Base-by-base conservation (phyloP, 179 eudicot genomes). In the Monotropa hypopitys region DNA sequence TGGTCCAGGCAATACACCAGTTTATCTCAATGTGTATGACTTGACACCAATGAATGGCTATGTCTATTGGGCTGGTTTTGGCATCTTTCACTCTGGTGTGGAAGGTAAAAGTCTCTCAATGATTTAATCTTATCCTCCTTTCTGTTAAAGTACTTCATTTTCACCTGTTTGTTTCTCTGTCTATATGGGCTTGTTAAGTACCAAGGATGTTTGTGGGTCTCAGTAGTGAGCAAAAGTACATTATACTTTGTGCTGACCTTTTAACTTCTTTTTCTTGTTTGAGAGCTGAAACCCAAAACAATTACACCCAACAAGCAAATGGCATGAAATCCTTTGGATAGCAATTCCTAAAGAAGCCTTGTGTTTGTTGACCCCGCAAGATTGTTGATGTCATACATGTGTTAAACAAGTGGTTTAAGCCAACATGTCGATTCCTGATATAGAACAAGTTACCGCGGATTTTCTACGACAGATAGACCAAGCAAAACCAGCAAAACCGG, bases 81-180 rank as follows among this genome's bases (percentile, higher is more conserved):
- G 98, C 54, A 94, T 92, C 68, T 94, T 94, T 85, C 98, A 94
- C 82, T 92, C 98, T 65, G 97, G 98, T 47, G 98, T 94, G 21
- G 97, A 94, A 94, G 97, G 98, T 92, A 61, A 87, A 45, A 45
- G 15, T 40, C 42, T 9, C 47, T 70, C 75, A 12, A n/a, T n/a
- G n/a, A 77, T 77, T 56, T 77, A 28, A 76, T 20, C 74, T 73
- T 10, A 32, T 73, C 26, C 57, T 26, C 71, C 50, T 12, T 62
- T 46, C 28, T 56, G 10, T 30, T 67, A 16, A 2, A 2, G n/a
- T 20, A 6, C 49, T 12, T 43, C 9, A 77, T 49, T 70, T 38
- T 51, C 4, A 42, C 5, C 12, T 10, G 10, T 63, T 62, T 67
- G 47, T 30, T 46, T 78, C 63, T 38, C 40, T 70, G 12, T 35